phyloP scores from a whole-genome alignment of 73 alveolate genomes.

The Effrenium voratum region DNA sequence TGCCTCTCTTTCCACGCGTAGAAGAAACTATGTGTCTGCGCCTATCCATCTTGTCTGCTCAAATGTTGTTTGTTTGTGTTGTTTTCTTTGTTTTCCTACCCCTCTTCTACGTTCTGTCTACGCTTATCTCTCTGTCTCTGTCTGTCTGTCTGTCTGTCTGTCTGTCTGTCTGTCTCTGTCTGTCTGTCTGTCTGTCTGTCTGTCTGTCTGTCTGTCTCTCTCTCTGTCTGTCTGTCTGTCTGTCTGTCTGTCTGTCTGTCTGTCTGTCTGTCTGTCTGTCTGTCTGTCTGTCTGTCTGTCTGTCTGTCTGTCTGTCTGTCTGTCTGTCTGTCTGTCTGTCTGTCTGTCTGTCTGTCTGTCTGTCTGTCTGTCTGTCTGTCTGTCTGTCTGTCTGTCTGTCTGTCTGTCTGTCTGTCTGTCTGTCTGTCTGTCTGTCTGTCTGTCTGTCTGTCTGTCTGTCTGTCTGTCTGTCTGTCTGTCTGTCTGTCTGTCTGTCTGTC shows the following conservation, averaged over 20 bases:
- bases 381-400: slow-evolving; percentile 23
- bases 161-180: slow-evolving; percentile 26
- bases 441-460: slow-evolving; percentile 23
- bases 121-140: slow-evolving; percentile 17
- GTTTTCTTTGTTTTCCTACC: background rate
- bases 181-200: slow-evolving; percentile 17
- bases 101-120: background rate
- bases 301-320: slow-evolving; percentile 28
- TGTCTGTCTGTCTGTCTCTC: slow-evolving; percentile 31
- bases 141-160: slow-evolving; percentile 26
- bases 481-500: slow-evolving; percentile 6
- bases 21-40: background rate
- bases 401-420: slow-evolving; percentile 25
- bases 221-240: slow-evolving; percentile 21
- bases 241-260: slow-evolving; percentile 25
- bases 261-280: slow-evolving; percentile 26
- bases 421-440: slow-evolving; percentile 26
- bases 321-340: slow-evolving; percentile 25
- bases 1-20: slow-evolving; percentile 3
- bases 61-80: background rate
- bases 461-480: background rate
- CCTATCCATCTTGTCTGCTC: background rate
- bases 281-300: slow-evolving; percentile 21
- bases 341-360: slow-evolving; percentile 25
- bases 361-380: slow-evolving; percentile 23